Percentiles rank a stretch among this genome's conserved stretches.
Conservation (phyloP, 2,329 filamentous ascomycete genomes). For the Gnomoniopsis smithogilvyi region DNA sequence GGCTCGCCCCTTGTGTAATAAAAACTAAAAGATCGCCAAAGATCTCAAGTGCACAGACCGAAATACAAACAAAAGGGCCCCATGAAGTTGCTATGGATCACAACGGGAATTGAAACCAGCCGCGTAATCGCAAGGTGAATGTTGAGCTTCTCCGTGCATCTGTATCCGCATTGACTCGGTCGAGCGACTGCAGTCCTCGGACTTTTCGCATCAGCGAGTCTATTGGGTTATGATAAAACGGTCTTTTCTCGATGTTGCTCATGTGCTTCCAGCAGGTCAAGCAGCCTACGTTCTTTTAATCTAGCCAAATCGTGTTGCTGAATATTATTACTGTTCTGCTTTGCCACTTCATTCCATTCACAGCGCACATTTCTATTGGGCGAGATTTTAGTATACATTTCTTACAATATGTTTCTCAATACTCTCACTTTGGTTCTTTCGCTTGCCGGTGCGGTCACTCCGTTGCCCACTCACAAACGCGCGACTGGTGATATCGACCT, state of each 20-base stretch:
- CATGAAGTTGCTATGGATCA: neutral
- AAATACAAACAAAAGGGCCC: neutral
- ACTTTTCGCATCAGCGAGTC: too few relatives aligned
- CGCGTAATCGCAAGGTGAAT: neutral
- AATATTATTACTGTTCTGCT: neutral
- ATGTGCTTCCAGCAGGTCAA: too few relatives aligned
- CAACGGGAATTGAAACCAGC: neutral
- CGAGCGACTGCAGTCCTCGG: too few relatives aligned
- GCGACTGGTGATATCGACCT: constrained; percentile 2
- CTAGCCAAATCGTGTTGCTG: too few relatives aligned
- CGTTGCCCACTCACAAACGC: neutral
- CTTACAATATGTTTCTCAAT: constrained; percentile 6
- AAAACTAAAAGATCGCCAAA: neutral
- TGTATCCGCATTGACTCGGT: neutral
- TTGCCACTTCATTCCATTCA: neutral
- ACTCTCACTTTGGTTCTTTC: constrained; percentile 6
- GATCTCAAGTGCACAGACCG: neutral
- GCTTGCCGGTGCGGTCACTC: constrained; percentile 3
- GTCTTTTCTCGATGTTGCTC: too few relatives aligned
- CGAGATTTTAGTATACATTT: neutral
- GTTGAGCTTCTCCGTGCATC: neutral
- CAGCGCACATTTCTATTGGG: neutral
- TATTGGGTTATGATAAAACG: too few relatives aligned
- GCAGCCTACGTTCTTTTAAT: too few relatives aligned
- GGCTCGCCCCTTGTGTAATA: neutral